These are phyloP conservation scores for Aspergillus oerlinghausenensis DNA, from an alignment of 2,329 filamentous ascomycete species.

Conservation along the genomic window DNA sequence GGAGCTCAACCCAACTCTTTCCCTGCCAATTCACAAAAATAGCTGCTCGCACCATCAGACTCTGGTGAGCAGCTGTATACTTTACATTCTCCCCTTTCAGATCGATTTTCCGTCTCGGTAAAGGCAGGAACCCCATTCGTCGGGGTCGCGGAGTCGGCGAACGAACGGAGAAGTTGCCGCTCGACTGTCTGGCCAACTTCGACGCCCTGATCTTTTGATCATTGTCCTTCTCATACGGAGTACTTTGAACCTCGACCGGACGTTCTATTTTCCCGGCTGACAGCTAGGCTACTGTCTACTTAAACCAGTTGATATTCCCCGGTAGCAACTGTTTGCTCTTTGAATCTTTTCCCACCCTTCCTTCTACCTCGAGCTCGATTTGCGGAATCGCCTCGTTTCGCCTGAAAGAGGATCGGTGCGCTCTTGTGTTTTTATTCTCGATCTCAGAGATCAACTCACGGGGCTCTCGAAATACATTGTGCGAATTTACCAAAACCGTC, in stretches of 20 bases:
- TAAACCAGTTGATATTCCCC: neutral
- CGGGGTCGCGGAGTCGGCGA: constrained; percentile 18
- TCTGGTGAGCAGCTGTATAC: neutral
- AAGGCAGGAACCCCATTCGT: constrained; percentile 2
- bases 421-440: neutral
- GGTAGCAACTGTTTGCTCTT: neutral
- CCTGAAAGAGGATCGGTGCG: neutral
- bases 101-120: neutral
- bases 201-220: neutral
- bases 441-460: neutral
- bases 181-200: constrained; percentile 5
- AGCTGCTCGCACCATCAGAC: neutral
- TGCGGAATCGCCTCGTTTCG: neutral
- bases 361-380: neutral
- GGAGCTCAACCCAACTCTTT: neutral
- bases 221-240: neutral
- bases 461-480: neutral
- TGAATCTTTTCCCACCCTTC: neutral
- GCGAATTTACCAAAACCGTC: neutral
- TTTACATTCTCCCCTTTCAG: neutral
- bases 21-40: neutral
- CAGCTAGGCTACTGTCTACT: neutral
- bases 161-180: constrained; percentile 12
- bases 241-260: neutral
- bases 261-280: neutral